phyloP scores from a whole-genome alignment of 1,284 basidiomycete species.

The Sanghuangporus baumii region DNA sequence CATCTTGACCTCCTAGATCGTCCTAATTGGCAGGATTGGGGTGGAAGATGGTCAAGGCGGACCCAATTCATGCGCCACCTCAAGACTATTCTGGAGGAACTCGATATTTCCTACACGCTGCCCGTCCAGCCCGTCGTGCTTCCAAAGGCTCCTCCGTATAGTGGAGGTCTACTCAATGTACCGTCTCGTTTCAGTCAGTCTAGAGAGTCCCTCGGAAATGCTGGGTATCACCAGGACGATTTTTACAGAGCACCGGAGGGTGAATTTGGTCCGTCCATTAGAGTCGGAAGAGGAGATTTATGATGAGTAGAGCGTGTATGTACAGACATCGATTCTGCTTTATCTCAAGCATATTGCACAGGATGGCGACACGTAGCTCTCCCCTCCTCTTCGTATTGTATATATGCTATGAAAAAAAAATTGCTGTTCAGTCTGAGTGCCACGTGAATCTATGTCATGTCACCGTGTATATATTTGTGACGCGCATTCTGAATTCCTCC shows the following conservation, averaged over 20 bases:
- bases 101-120: conserved; percentile 64
- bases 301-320: neutral
- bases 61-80: conserved; percentile 69
- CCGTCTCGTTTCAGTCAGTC: neutral
- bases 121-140: conserved; percentile 68
- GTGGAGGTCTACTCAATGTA: conserved; percentile 10
- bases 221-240: conserved; percentile 14
- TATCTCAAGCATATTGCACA: neutral
- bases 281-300: neutral
- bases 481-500: neutral
- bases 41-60: conserved; percentile 67
- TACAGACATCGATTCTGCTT: neutral
- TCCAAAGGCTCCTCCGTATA: conserved; percentile 29
- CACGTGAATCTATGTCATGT: neutral
- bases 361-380: neutral
- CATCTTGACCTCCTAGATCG: conserved; percentile 41
- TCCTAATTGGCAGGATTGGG: conserved; percentile 86
- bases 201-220: conserved; percentile 16
- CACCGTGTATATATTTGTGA: neutral
- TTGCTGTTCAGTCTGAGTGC: too few species aligned
- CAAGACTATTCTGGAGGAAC: conserved; percentile 63
- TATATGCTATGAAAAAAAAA: too few species aligned
- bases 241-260: conserved; percentile 11
- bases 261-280: conserved; percentile 3
- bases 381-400: neutral